phyloP scores from a whole-genome alignment of 768 basidiomycete genomes.

The Lentinus brumalis region DNA sequence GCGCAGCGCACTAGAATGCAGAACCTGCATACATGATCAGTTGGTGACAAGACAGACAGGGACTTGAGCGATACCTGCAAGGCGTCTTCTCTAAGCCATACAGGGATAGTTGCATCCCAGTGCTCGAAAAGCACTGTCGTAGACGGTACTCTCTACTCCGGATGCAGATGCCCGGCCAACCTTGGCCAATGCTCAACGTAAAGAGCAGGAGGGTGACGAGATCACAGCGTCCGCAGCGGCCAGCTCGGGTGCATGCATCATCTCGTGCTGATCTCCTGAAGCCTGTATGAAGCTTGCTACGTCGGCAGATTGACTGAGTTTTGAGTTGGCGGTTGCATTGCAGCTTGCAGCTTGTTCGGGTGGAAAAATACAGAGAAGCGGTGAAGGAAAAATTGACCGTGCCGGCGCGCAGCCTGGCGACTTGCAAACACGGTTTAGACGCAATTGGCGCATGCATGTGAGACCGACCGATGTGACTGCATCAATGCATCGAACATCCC shows the following conservation, averaged over 20 bases:
- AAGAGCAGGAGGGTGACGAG: not conserved
- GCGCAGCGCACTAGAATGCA: slow-evolving; percentile 13
- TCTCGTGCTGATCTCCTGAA: slow-evolving; percentile 15
- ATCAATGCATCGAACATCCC: not conserved
- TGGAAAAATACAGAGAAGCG: no score
- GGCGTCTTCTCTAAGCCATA: slow-evolving; percentile 8
- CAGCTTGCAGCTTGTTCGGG: not conserved
- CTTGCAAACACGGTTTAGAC: no score
- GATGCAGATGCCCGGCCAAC: not conserved
- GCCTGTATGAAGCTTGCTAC: no score
- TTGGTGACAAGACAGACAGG: not conserved
- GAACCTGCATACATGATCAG: slow-evolving; percentile 4
- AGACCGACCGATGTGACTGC: not conserved
- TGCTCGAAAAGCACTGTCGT: not conserved
- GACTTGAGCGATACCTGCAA: not conserved
- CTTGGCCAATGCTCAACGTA: no score
- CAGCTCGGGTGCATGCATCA: slow-evolving; percentile 1
- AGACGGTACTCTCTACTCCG: slow-evolving; percentile 2
- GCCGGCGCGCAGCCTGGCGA: no score
- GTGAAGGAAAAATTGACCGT: no score
- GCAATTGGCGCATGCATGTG: not conserved
- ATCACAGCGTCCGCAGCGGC: not conserved
- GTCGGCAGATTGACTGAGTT: no score
- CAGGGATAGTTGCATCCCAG: slow-evolving; percentile 1
- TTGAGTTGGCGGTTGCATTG: no score